A percentile compares a stretch with the other conserved stretches of the same genome.
Conservation (phyloP, 352 stramenopile genomes). For the Phytophthora colocasiae region DNA sequence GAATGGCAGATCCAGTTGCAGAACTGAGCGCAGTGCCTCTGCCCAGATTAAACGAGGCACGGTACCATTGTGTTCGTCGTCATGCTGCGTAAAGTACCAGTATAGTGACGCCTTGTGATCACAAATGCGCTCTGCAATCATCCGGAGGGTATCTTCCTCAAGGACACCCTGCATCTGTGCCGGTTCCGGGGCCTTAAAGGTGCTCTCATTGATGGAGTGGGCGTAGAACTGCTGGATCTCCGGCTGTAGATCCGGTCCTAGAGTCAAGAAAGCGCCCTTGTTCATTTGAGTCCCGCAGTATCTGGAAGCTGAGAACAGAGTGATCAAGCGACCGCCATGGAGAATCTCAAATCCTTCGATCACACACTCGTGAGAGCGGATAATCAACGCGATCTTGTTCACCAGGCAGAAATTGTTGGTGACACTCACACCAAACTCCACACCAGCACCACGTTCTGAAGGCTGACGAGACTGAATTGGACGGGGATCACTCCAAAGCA, state of each 20-base stretch:
- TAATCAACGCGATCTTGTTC: conserved; percentile 93
- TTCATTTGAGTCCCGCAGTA: conserved; percentile 95
- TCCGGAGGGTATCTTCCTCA: conserved; percentile 91
- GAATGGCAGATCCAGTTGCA: conserved; percentile 93
- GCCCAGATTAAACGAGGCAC: conserved; percentile 91
- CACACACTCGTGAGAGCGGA: conserved; percentile 95
- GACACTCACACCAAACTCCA: conserved; percentile 94
- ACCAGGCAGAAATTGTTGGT: conserved; percentile 95
- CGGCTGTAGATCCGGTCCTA: conserved; percentile 90
- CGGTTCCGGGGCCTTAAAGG: conserved; percentile 72
- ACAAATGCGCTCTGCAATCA: conserved; percentile 94
- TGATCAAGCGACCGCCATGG: conserved; percentile 91
- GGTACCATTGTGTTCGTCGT: conserved; percentile 89
- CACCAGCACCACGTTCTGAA: conserved; percentile 89
- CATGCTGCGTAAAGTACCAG: conserved; percentile 95
- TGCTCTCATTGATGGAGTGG: conserved; percentile 83
- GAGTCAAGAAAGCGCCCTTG: conserved; percentile 92
- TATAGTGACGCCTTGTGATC: conserved; percentile 93
- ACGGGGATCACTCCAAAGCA: conserved; percentile 94
- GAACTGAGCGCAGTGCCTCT: conserved; percentile 91
- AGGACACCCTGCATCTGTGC: conserved; percentile 81
- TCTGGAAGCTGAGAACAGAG: conserved; percentile 92
- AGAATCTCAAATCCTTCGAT: conserved; percentile 92
- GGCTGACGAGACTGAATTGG: conserved; percentile 77
- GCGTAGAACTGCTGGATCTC: conserved; percentile 96